A percentile compares a stretch with the other conserved stretches of the same genome.
Evolutionary conservation across 129 eudicot species (phyloP).

Genomic region (Helianthus tuberosus): DNA sequence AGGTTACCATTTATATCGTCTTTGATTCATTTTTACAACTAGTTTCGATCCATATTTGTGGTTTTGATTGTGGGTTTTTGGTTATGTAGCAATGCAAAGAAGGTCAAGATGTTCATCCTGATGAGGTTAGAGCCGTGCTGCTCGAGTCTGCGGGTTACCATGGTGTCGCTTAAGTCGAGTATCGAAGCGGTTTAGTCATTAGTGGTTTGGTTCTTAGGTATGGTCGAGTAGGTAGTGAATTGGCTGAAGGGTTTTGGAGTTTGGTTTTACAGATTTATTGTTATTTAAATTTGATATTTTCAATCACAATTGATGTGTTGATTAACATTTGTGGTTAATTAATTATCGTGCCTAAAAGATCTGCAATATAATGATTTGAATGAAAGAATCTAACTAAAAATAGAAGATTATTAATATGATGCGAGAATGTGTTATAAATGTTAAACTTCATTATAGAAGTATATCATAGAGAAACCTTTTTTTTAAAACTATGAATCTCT

Average conservation of each 20-base stretch:
- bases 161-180: constrained; percentile 52
- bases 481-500: no score
- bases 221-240: constrained; percentile 15
- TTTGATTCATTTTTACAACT: not conserved
- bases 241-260: constrained; percentile 28
- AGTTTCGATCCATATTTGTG: not conserved
- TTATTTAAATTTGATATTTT: not conserved
- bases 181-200: constrained; percentile 14
- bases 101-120: constrained; percentile 81
- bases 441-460: no score
- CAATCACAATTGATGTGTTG: not conserved
- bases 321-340: not conserved
- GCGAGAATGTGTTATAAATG: no score
- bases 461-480: no score
- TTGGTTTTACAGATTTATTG: constrained; percentile 3
- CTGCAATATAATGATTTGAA: not conserved
- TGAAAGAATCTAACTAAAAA: not conserved
- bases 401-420: no score
- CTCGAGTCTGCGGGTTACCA: constrained; percentile 82
- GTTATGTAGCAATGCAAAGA: constrained; percentile 77
- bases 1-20: constrained; percentile 46
- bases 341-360: constrained; percentile 1
- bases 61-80: not conserved
- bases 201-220: not conserved
- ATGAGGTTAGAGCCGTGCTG: constrained; percentile 77